Evolutionary conservation across 2,329 filamentous ascomycete species (phyloP).

Genomic region (Sporothrix mexicana): DNA sequence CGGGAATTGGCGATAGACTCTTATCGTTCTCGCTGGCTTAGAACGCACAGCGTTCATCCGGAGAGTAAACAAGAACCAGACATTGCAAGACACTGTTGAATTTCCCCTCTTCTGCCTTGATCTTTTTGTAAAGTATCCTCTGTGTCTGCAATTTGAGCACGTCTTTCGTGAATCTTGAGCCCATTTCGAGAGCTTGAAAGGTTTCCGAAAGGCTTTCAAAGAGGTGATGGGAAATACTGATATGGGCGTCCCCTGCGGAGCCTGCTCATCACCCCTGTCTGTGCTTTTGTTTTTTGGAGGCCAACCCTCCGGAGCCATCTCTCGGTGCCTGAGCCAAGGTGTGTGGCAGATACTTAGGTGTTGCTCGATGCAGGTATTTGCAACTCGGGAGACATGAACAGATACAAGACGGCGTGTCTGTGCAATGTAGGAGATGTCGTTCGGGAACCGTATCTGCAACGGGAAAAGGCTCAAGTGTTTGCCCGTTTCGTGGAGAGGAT

Average conservation of each 20-base stretch:
- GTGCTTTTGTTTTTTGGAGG: constrained; percentile 8
- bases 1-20: background rate
- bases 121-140: background rate
- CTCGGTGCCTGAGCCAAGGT: background rate
- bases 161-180: background rate
- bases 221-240: background rate
- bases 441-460: background rate
- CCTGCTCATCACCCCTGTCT: constrained; percentile 6
- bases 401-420: too few relatives aligned
- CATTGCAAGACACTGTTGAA: background rate
- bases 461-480: background rate
- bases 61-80: background rate
- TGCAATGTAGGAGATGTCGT: too few relatives aligned
- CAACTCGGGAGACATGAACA: background rate
- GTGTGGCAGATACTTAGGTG: background rate
- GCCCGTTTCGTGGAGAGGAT: background rate
- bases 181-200: background rate
- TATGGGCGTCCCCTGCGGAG: background rate
- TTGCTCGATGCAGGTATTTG: background rate
- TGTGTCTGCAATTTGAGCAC: background rate
- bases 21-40: background rate
- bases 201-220: background rate
- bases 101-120: background rate
- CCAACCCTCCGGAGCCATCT: background rate
- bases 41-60: background rate